Evolutionary conservation across 352 stramenopile species (phyloP).

Genomic region (Thalassiosira livingstoniorum): DNA sequence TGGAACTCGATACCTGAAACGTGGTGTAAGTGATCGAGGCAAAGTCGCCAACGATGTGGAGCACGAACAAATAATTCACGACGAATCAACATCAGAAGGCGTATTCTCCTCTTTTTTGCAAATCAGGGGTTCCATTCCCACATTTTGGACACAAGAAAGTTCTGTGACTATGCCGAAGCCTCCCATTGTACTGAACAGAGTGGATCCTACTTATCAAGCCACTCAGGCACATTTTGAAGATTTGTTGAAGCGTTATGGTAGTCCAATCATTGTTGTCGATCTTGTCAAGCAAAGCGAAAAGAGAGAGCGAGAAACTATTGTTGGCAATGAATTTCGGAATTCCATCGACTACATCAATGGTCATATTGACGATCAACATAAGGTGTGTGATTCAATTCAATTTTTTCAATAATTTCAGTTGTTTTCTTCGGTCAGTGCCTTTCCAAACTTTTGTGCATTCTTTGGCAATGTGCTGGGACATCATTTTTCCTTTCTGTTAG

Average conservation of each 20-base stretch:
- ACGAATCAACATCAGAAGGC: constrained; percentile 85
- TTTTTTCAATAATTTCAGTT: no score
- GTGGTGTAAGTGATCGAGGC: constrained; percentile 95
- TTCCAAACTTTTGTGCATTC: constrained; percentile 47
- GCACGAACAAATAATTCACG: constrained; percentile 92
- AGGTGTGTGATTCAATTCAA: no score
- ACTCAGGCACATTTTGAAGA: constrained; percentile 92
- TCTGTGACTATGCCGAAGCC: constrained; percentile 98
- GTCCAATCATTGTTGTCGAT: constrained; percentile 97
- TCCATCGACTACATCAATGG: constrained; percentile 98
- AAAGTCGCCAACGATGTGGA: constrained; percentile 99
- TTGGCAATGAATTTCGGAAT: constrained; percentile 97
- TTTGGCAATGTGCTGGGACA: not conserved
- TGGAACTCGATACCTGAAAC: constrained; percentile 98
- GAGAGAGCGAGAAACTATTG: constrained; percentile 96
- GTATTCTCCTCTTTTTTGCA: constrained; percentile 98
- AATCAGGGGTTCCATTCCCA: constrained; percentile 98
- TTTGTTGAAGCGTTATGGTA: constrained; percentile 96
- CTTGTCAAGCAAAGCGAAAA: constrained; percentile 98
- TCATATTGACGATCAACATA: constrained; percentile 88
- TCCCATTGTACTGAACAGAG: constrained; percentile 95
- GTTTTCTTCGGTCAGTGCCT: no score
- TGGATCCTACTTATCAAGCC: constrained; percentile 96
- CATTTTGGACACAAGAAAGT: constrained; percentile 99
- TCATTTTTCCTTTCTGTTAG: not conserved